Conservation (phyloP, 495 filamentous ascomycete genomes). For the Emericellopsis terricola region DNA sequence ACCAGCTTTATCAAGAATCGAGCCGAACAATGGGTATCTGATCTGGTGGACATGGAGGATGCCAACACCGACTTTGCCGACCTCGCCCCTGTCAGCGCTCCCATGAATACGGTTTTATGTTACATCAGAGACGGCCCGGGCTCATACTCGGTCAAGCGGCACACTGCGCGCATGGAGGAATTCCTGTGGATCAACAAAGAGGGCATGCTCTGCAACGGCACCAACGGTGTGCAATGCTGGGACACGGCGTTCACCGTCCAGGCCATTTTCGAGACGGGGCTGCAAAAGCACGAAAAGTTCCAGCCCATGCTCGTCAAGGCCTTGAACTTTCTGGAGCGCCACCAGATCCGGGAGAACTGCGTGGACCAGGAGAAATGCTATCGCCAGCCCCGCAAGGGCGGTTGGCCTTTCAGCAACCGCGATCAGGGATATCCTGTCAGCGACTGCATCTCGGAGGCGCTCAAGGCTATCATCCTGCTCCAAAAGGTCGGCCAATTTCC, state of each 20-base stretch:
- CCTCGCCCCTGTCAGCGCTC: constrained; percentile 73
- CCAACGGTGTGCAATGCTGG: constrained; percentile 93
- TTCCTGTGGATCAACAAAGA: constrained; percentile 85
- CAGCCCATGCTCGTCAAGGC: constrained; percentile 70
- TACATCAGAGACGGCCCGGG: constrained; percentile 72
- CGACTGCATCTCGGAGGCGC: constrained; percentile 80
- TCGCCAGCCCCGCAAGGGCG: constrained; percentile 81
- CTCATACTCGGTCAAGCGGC: constrained; percentile 54
- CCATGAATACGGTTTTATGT: constrained; percentile 72
- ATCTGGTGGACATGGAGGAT: constrained; percentile 71
- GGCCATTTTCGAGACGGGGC: constrained; percentile 56
- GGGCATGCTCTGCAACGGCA: constrained; percentile 89
- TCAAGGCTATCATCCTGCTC: constrained; percentile 73
- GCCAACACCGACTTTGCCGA: constrained; percentile 77
- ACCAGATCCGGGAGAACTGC: constrained; percentile 79
- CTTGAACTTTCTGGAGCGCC: constrained; percentile 71
- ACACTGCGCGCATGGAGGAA: constrained; percentile 65
- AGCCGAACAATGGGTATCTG: constrained; percentile 54
- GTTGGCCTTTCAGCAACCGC: constrained; percentile 86
- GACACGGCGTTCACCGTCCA: constrained; percentile 85
- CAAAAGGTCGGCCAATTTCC: constrained; percentile 68
- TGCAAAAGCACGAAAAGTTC: constrained; percentile 62
- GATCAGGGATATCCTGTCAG: constrained; percentile 89
- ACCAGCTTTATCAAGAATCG: constrained; percentile 32
- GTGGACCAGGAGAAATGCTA: constrained; percentile 66